phyloP scores from a whole-genome alignment of 1,284 basidiomycete genomes.

The Paramarasmius palmivorus region DNA sequence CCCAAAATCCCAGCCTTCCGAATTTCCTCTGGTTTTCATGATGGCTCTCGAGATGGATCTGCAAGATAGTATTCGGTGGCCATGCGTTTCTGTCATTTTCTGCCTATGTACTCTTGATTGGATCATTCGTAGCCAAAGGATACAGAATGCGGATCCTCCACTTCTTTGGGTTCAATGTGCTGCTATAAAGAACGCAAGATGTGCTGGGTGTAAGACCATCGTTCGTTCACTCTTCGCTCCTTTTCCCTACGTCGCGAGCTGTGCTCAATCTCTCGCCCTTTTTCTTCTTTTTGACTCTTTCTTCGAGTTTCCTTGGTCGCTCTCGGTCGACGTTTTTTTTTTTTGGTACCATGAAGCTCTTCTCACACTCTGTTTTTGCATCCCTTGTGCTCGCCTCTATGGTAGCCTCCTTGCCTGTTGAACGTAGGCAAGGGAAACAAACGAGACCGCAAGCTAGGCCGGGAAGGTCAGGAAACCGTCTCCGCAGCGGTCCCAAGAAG shows the following conservation, averaged over 20 bases:
- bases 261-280: background rate
- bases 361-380: slow-evolving; percentile 2
- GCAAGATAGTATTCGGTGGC: background rate
- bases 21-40: background rate
- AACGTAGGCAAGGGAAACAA: background rate
- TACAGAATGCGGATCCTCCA: background rate
- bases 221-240: background rate
- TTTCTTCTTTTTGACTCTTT: background rate
- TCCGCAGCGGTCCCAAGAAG: too few relatives aligned
- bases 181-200: background rate
- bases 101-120: background rate
- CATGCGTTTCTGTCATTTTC: background rate
- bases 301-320: background rate
- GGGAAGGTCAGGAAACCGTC: too few relatives aligned
- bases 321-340: slow-evolving; percentile 3
- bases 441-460: too few relatives aligned
- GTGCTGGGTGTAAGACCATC: background rate
- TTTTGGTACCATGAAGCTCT: slow-evolving; percentile 9
- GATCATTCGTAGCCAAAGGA: background rate
- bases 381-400: slow-evolving; percentile 1
- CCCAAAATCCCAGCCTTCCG: too few relatives aligned
- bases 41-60: background rate
- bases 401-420: background rate
- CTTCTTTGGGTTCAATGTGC: background rate
- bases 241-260: background rate